Evolutionary conservation across 1,284 basidiomycete species (phyloP).

Genomic region (Takashimella tepidaria): DNA sequence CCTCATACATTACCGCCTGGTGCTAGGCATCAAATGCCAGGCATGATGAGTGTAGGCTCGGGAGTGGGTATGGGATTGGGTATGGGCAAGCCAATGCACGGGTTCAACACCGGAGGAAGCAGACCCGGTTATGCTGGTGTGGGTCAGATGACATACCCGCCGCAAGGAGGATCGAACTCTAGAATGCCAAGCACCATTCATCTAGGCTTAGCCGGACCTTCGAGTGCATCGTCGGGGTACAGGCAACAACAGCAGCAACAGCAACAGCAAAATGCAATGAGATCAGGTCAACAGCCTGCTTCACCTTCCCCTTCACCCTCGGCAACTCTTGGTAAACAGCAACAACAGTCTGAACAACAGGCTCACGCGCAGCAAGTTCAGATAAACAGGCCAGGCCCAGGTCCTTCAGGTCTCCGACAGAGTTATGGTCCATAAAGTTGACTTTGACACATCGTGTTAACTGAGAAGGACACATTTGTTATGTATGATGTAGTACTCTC

Average conservation of each 20-base stretch:
- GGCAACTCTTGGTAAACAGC: too few relatives aligned
- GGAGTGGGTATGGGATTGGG: background rate
- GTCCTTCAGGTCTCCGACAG: constrained; percentile 13
- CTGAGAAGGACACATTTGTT: too few relatives aligned
- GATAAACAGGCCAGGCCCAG: background rate
- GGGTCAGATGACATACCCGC: too few relatives aligned
- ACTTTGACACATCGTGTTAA: too few relatives aligned
- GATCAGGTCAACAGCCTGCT: too few relatives aligned
- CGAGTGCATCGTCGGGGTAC: background rate
- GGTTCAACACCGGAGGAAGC: too few relatives aligned
- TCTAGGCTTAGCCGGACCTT: background rate
- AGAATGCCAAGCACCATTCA: background rate
- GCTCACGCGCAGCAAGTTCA: background rate
- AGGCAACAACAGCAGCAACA: constrained; percentile 2
- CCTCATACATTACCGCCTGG: constrained; percentile 12
- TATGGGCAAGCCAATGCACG: background rate
- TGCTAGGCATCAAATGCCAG: background rate
- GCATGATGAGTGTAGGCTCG: background rate
- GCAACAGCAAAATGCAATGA: background rate
- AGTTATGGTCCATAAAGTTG: constrained; percentile 3
- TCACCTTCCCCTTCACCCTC: too few relatives aligned
- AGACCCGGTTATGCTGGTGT: too few relatives aligned
- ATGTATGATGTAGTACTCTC: too few relatives aligned
- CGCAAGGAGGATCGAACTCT: background rate
- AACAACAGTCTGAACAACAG: background rate